Base-by-base conservation (phyloP, 139 green algal genomes). In the Coelastrella sp. region DNA sequence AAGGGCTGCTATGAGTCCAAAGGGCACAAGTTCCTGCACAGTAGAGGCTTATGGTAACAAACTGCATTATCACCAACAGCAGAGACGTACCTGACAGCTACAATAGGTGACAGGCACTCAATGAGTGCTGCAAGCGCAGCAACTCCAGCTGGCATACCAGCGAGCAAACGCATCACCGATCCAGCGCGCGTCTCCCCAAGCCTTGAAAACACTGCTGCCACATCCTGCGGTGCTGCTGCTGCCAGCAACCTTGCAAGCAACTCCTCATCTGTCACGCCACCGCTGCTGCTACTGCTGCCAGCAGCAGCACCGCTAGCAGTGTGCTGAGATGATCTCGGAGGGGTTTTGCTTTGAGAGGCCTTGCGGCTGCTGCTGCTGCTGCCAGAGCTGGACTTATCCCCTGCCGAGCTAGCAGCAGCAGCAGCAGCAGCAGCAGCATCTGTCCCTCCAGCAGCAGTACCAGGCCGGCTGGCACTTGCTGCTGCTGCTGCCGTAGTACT, bases 241-340 rank as follows among this genome's bases (percentile, higher is more conserved):
- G 47, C 64, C 87, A 91, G 78, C 77, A 91, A 65, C 3, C 78
- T 59, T 59, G 79, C 87, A 11, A 91, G 87, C 64, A 91, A 54
- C 77, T 84, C 54, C 73, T 90, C 85, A 68, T 88, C 83, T 22
- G 83, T 88, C 68, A 88, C 83, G 2, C 66, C 83, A 47, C 10
- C 17, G 3, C 68, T 73, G 7, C 56, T 13, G n/a, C 84, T 17
- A 16, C 71, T 89, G 22, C 23, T 71, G 68, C 84, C 74, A n/a
- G 80, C n/a, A 60, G 14, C 32, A 58, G 17, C 76, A 58, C 76
- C 76, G 32, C 5, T 7, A 61, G 54, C 77, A 66, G 17, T 61
- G 11, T 22, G 4, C 5, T 19, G 56, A 19, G 16, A n/a, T 59
- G 80, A 59, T 74, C 80, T 86, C 13, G 56, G 59, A 16, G 80